A percentile compares a stretch with the other conserved stretches of the same genome.
These are phyloP conservation scores for Cytidiella melzeri DNA, from an alignment of 768 basidiomycete species.

Conservation along the genomic window DNA sequence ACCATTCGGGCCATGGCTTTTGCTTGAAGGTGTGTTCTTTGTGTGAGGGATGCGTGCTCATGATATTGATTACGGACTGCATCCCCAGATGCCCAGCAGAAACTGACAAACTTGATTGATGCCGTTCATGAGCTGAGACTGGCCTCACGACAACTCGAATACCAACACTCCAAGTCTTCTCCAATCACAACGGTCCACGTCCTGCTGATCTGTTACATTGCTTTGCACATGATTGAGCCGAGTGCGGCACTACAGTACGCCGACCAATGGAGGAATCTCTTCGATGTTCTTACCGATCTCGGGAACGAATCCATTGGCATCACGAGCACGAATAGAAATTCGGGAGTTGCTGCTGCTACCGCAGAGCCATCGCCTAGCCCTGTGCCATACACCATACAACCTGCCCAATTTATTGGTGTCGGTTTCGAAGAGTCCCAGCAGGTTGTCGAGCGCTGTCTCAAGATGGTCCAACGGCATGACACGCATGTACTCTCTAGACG, in stretches of 20 bases:
- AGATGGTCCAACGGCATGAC: background rate
- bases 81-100: background rate
- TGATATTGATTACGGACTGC: too few relatives aligned
- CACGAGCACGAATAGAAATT: background rate
- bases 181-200: background rate
- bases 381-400: background rate
- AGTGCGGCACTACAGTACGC: background rate
- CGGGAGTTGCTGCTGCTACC: too few relatives aligned
- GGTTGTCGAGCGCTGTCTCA: background rate
- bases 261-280: background rate
- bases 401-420: background rate
- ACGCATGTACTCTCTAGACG: background rate
- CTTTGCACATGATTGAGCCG: background rate
- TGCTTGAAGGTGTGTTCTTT: background rate
- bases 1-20: background rate
- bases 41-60: too few relatives aligned
- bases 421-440: background rate
- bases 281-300: background rate
- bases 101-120: background rate
- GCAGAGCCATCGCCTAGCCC: background rate
- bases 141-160: too few relatives aligned
- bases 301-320: background rate
- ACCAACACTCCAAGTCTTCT: background rate
- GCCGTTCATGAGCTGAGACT: background rate
- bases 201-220: background rate